Evolutionary conservation across 2,329 filamentous ascomycete genomes (phyloP).

Genomic region (Alternaria rosae): DNA sequence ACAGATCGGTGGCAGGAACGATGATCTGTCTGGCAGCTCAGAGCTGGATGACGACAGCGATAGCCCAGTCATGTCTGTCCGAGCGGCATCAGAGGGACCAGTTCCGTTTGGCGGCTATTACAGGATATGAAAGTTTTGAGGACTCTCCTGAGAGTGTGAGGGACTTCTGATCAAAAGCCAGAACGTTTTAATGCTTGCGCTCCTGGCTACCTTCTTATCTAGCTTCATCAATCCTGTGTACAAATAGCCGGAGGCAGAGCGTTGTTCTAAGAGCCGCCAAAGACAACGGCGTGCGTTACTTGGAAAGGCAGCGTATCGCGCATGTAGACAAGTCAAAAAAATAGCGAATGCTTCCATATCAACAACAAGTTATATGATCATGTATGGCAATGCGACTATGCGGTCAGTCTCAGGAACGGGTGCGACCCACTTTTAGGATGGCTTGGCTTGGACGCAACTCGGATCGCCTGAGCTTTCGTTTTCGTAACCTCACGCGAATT

Average conservation of each 20-base stretch:
- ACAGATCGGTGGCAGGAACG: slow-evolving; percentile 19
- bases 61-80: slow-evolving; percentile 16
- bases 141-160: no score
- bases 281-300: background rate
- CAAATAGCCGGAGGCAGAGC: background rate
- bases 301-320: background rate
- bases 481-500: slow-evolving; percentile 32
- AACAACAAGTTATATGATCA: background rate
- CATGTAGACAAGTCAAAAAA: background rate
- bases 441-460: slow-evolving; percentile 31
- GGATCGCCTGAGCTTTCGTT: slow-evolving; percentile 34
- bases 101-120: slow-evolving; percentile 36
- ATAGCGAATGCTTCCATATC: background rate
- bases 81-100: slow-evolving; percentile 27
- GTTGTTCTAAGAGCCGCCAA: background rate
- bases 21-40: slow-evolving; percentile 24
- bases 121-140: slow-evolving; percentile 14
- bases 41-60: slow-evolving; percentile 22
- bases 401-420: slow-evolving; percentile 18
- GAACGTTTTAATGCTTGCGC: no score
- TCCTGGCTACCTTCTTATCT: background rate
- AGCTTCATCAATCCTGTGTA: background rate
- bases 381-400: slow-evolving; percentile 1
- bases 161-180: no score
- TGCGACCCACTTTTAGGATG: slow-evolving; percentile 26